Evolutionary conservation across 306 rosid genomes (phyloP), one percentile per base, ranked within the genome.

Genomic region (Castanopsis chinensis): DNA sequence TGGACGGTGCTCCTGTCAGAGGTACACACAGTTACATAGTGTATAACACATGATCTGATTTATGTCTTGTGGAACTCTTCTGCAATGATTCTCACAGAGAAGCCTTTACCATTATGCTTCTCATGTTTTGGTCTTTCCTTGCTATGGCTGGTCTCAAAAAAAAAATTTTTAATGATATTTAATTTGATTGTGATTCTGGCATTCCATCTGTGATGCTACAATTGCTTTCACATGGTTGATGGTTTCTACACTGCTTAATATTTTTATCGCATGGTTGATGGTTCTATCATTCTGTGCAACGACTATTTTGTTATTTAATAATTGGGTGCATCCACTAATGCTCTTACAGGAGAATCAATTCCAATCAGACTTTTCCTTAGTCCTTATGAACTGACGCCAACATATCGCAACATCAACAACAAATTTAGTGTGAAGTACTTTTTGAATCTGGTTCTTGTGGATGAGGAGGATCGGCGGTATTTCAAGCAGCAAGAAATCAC

Each of bases 1-100:
- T 95, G 99, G 99, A 92, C 85, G 99, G 99, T 77, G 99, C 99
- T 86, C 99, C 99, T 35, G 99, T 95, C 69, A 82, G 99, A 93
- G 99, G 99, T 93, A 83, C 78, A 83, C 78, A 80, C 85, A 80
- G 41, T 32, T 33, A 76, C 35, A 28, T 68, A 57, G 18, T 9
- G 61, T 37, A 49, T 49, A 49, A 27, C 19, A 61, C 18, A 61
- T 25, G 28, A 61, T 61, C 14, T 13, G 33, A 30, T 27, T 61
- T 27, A 25, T 17, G 14, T 49, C 17, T 49, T 12, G 53, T 49
- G 53, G 14, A 49, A 49, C 53, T 49, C 15, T 49, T 49, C 17
- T 49, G 28, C 27, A 25, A 11, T 5, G 9, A 30, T 61, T 41
- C 45, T 8, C 45, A 7, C 12, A 41, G 11, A 41, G 45, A 41